Base-by-base conservation (phyloP, 1,284 basidiomycete genomes). In the Apiotrichum gracile region DNA sequence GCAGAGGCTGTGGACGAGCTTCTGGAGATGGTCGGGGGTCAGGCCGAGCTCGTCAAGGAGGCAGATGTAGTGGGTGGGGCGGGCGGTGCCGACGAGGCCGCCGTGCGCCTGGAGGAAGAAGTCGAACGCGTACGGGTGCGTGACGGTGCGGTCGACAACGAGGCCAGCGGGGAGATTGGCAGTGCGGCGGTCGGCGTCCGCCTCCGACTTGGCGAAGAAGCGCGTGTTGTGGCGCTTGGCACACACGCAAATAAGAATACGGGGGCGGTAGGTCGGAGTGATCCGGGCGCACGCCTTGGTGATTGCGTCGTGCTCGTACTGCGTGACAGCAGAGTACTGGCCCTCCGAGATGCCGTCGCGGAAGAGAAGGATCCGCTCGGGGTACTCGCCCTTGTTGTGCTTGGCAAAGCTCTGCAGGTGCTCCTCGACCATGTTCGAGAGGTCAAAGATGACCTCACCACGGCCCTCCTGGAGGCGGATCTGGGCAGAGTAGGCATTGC, bases 271-370 rank as follows among this genome's bases (percentile, higher is more conserved):
- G 21, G 47, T 54, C 4, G 37, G 14, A 27, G 56, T 48, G 38
- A 72, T 49, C 7, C 51, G 44, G 24, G 49, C 22, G 49, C 65
- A 67, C 1, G 69, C 69, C 27, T 61, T 54, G 45, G 72, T 64
- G 52, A 78, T 68, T 1, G 72, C 70, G 8, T 63, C 40, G 33
- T 76, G 67, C 61, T 78, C 77, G 47, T 69, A 62, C 34, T 73
- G 64, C 4, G 77, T 64, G 19, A 73, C 73, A 2, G 68, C 63
- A 14, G 68, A 62, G 57, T 73, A 78, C 61, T 79, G 78, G 0
- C 78, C 78, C 53, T 80, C 78, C 14, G 72, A 74, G 1, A 79
- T 76, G 45, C 78, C 78, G 55, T 79, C 78, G 46, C 78, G 73
- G 69, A 77, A 77, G 61, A 78, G 70, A 49, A 77, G 58, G 45